These are phyloP conservation scores for Lagenidium sp. DNA, from an alignment of 352 stramenopile genomes.

Conservation along the genomic window DNA sequence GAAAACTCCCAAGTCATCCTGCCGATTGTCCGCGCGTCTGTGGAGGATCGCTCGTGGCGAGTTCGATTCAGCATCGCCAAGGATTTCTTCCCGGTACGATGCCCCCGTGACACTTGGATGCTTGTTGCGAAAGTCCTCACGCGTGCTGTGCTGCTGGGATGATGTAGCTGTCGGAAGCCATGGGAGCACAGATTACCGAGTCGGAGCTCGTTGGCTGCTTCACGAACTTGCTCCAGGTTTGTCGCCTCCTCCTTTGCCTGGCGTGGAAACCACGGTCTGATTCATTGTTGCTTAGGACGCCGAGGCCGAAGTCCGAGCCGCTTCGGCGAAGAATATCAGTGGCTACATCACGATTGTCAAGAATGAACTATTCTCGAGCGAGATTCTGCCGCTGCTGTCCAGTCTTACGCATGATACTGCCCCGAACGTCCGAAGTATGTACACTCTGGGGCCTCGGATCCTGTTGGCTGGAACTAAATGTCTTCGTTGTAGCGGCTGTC, in stretches of 20 bases:
- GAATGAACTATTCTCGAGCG: constrained; percentile 81
- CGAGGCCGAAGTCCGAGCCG: constrained; percentile 91
- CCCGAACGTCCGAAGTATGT: constrained; percentile 74
- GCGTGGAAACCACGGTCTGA: not conserved
- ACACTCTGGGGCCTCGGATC: not conserved
- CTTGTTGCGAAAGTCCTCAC: not conserved
- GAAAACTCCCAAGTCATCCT: constrained; percentile 72
- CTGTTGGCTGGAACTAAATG: not conserved
- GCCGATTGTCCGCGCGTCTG: constrained; percentile 62
- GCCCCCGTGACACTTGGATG: not conserved
- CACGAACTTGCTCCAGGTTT: constrained; percentile 81
- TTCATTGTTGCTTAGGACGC: constrained; percentile 39
- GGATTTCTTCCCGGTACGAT: constrained; percentile 77
- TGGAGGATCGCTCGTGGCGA: constrained; percentile 87
- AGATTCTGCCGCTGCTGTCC: constrained; percentile 87
- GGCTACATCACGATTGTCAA: constrained; percentile 90
- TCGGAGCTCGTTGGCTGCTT: constrained; percentile 88
- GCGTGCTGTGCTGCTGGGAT: not conserved
- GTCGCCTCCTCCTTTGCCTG: not conserved
- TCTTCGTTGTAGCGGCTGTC: constrained; percentile 41
- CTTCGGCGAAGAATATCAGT: constrained; percentile 89
- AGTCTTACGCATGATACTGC: constrained; percentile 90
- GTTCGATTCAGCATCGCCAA: constrained; percentile 94
- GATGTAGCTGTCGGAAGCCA: constrained; percentile 59
- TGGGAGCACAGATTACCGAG: constrained; percentile 74